Evolutionary conservation across 2,329 filamentous ascomycete genomes (phyloP), one percentile per base, ranked within the genome.

Genomic region (Alternaria tenuissima): DNA sequence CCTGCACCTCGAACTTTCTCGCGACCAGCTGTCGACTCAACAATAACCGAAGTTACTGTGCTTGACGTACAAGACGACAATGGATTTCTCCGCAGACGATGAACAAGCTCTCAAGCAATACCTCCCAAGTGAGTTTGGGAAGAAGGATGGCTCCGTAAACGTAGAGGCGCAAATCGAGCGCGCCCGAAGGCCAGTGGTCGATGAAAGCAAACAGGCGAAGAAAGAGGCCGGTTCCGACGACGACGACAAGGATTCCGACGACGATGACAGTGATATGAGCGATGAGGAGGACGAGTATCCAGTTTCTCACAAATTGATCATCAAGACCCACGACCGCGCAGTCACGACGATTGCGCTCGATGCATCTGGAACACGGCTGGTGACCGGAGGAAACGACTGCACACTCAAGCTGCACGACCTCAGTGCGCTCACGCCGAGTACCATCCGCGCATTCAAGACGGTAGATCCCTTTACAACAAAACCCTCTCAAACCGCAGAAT

Each of bases 351-450:
- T 93, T 57, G 90, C 94, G 2, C 84, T 97, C 48, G 95, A 99
- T 79, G 89, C 92, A 0, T 89, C 93, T 0, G 95, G 95, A 11
- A 90, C 89, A 47, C 88, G 95, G 69, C 83, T 99, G 75, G 88
- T 94, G 48, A 95, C 93, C n/a, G 94, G 91, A 22, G 97, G 94
- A 5, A 91, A 90, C 62, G 95, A 99, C 79, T 96, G 93, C 78
- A 92, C 88, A 1, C 82, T 98, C 71, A 98, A 97, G 76, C 84
- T 99, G 18, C 93, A 97, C 81, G 94, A 99, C 76, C 96, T 99
- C 77, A 89, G 94, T 3, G 92, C 94, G 47, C 96, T 99, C 90
- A 97, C 94, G 0, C 93, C 94, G 2, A 95, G 93, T 5, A 98
- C 95, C 0, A 86, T 99, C 52, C 91, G 94, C 70, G 93, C 95